Base-by-base conservation (phyloP, 2,329 filamentous ascomycete species). In the Colletotrichum sp. region DNA sequence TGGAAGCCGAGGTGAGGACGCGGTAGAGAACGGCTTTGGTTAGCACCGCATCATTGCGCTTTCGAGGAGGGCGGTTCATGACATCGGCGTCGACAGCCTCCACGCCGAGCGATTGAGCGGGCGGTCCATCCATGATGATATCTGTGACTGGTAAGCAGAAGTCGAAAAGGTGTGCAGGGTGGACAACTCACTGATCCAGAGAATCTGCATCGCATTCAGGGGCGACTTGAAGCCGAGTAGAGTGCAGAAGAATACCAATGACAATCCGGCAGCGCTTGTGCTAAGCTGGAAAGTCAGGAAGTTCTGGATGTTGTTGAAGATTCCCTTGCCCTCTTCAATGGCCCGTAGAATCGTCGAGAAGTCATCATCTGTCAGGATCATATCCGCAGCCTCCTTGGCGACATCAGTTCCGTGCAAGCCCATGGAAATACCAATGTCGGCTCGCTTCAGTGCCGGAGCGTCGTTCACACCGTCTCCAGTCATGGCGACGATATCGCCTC, bases 271-370 rank as follows among this genome's bases (percentile, higher is more conserved):
- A 24, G 98, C 97, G 83, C 96, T 98, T 64, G 97, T 99, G 85
- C 96, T 98, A 74, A 99, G 91, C 87, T 99, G 98, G 86, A 99
- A 99, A 0, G 97, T 99, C 78, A 99, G 90, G 86, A 99, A 99
- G 85, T 99, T 99, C 83, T 99, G 97, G 79, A 99, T 99, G 84
- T 99, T 99, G 90, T 97, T 98, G 86, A 99, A 99, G 80, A 99
- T 99, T 71, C 96, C 97, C 85, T 99, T 99, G 85, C 97, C 98
- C 87, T 99, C 97, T 84, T 99, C 97, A 77, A 99, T 99, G 34
- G 97, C 97, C 75, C 93, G 95, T 13, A 99, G 90, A 78, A 99
- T 99, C 7, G 95, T 97, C 1, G 94, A 95, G 83, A 98, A 97
- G 84, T 97, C 94, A 83, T 98, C 95, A 80, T 97, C 95, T 0